phyloP scores from a whole-genome alignment of 2,329 filamentous ascomycete species.

The Arachnomyces sp. region DNA sequence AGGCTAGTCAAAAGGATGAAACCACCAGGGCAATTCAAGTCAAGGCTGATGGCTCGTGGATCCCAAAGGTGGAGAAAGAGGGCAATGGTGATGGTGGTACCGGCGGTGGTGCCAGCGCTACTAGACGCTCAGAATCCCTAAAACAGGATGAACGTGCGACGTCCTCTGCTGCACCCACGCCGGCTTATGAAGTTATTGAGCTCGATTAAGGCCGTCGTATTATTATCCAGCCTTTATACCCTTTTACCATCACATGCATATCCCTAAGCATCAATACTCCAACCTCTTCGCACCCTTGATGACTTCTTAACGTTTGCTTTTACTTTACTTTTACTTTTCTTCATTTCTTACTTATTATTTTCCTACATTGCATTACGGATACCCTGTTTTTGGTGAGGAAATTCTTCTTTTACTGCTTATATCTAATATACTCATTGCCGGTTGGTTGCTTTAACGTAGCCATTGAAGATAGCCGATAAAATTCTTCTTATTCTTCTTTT shows the following conservation, averaged over 20 bases:
- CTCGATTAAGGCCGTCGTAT: conserved; percentile 13
- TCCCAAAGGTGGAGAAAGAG: conserved; percentile 35
- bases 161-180: background rate
- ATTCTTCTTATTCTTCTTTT: background rate
- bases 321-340: conserved; percentile 4
- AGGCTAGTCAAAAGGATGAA: conserved; percentile 38
- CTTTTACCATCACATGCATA: background rate
- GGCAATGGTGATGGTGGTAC: conserved; percentile 10
- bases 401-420: too few species aligned
- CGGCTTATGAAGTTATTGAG: conserved; percentile 14
- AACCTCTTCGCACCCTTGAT: too few species aligned
- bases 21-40: conserved; percentile 55
- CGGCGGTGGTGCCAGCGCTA: conserved; percentile 1
- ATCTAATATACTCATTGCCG: too few species aligned
- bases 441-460: too few species aligned
- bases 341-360: conserved; percentile 1
- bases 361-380: conserved; percentile 7
- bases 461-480: background rate
- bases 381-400: conserved; percentile 2
- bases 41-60: conserved; percentile 58
- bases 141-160: background rate
- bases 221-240: background rate
- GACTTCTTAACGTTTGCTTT: background rate
- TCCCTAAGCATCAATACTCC: too few species aligned
- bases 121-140: conserved; percentile 9